phyloP scores from a whole-genome alignment of 1,139 yeast species.

The Diutina ranongensis region DNA sequence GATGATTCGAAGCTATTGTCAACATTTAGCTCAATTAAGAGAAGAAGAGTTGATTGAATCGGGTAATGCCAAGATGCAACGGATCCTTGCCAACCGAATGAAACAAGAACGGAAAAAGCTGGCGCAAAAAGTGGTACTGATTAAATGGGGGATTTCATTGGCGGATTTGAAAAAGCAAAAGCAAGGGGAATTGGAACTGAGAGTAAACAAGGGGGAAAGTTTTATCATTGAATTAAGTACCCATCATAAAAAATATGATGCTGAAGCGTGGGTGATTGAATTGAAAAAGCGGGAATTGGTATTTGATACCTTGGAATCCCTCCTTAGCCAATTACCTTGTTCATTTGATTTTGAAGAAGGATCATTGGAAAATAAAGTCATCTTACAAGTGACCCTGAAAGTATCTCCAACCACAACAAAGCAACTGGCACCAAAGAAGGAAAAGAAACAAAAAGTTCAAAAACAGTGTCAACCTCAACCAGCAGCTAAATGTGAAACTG shows the following conservation, averaged over 20 bases:
- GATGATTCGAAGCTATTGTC: slow-evolving; percentile 24
- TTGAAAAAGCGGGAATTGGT: slow-evolving; percentile 21
- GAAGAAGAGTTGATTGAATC: slow-evolving; percentile 22
- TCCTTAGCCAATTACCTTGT: slow-evolving; percentile 22
- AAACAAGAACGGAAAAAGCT: slow-evolving; percentile 26
- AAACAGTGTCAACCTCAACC: background rate
- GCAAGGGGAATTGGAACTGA: slow-evolving; percentile 20
- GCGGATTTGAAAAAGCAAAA: slow-evolving; percentile 32
- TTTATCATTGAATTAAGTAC: slow-evolving; percentile 14
- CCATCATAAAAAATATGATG: slow-evolving; percentile 7
- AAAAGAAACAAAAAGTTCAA: background rate
- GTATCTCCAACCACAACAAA: background rate
- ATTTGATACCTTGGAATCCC: slow-evolving; percentile 15
- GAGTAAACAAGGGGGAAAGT: slow-evolving; percentile 23
- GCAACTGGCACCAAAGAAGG: slow-evolving; percentile 10
- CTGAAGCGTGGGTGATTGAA: slow-evolving; percentile 18
- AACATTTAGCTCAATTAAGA: slow-evolving; percentile 21
- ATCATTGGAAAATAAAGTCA: slow-evolving; percentile 14
- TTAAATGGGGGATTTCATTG: slow-evolving; percentile 29
- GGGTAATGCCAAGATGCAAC: slow-evolving; percentile 25
- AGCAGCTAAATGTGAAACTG: slow-evolving; percentile 16
- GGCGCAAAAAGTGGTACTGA: slow-evolving; percentile 22
- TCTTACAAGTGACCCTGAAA: slow-evolving; percentile 11
- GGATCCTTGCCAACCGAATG: slow-evolving; percentile 19
- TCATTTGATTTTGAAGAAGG: slow-evolving; percentile 21